Conservation (phyloP, 2,329 filamentous ascomycete species). For the Chaetomium sp. region DNA sequence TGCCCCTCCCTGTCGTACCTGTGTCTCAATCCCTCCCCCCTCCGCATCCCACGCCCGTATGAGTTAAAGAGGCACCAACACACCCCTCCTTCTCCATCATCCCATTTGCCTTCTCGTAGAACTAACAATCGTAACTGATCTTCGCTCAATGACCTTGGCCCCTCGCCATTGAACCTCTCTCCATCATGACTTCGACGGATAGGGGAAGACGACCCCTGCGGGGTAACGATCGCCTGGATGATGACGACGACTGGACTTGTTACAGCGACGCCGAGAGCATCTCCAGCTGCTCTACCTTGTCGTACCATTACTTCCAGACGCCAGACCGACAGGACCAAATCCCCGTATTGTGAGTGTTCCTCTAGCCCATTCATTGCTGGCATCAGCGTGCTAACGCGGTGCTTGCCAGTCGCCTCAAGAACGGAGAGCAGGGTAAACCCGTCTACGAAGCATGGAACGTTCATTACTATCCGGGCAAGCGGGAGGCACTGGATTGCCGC, state of each 20-base stretch:
- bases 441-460: slow-evolving; percentile 39
- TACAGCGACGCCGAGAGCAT: slow-evolving; percentile 27
- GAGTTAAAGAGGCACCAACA: slow-evolving; percentile 15
- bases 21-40: background rate
- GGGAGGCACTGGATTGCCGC: slow-evolving; percentile 18
- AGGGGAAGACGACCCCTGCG: slow-evolving; percentile 16
- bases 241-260: slow-evolving; percentile 25
- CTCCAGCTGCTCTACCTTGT: slow-evolving; percentile 17
- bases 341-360: slow-evolving; percentile 24
- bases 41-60: background rate
- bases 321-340: background rate
- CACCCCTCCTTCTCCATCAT: background rate
- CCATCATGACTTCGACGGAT: slow-evolving; percentile 16
- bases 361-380: background rate
- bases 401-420: slow-evolving; percentile 29
- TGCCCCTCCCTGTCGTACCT: slow-evolving; percentile 10
- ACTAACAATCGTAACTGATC: background rate
- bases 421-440: slow-evolving; percentile 28
- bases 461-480: slow-evolving; percentile 22
- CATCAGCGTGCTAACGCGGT: background rate
- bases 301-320: slow-evolving; percentile 8
- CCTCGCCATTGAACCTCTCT: background rate
- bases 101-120: background rate
- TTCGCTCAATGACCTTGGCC: background rate
- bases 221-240: background rate